phyloP scores from a whole-genome alignment of 352 stramenopile species.

The Globisporangium barbulae region DNA sequence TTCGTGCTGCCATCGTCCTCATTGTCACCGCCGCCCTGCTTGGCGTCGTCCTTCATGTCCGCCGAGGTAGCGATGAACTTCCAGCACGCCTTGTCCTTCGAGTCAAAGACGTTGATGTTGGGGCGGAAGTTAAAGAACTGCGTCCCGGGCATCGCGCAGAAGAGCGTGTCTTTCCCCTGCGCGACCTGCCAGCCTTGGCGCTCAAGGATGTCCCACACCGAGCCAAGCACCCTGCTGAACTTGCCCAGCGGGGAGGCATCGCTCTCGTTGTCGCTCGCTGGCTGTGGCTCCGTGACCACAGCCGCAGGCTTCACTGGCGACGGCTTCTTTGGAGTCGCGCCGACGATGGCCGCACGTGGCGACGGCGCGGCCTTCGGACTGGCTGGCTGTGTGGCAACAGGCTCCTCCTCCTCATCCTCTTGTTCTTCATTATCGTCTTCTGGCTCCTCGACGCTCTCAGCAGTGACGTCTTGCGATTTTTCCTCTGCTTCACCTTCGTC shows the following conservation, averaged over 20 bases:
- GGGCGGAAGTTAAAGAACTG: slow-evolving; percentile 82
- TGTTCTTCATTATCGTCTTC: slow-evolving; percentile 4
- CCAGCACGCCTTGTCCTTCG: slow-evolving; percentile 73
- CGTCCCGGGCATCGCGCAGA: slow-evolving; percentile 72
- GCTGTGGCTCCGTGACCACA: background rate
- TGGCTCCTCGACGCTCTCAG: background rate
- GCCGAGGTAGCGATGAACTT: slow-evolving; percentile 55
- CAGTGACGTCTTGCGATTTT: background rate
- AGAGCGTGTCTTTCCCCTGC: slow-evolving; percentile 49
- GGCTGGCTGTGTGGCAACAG: background rate
- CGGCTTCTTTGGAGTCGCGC: slow-evolving; percentile 5
- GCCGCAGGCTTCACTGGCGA: background rate
- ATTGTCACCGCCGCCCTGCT: slow-evolving; percentile 12
- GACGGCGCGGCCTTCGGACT: background rate
- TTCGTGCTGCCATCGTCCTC: slow-evolving; percentile 20
- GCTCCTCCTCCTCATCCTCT: background rate
- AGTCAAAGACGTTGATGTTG: slow-evolving; percentile 83
- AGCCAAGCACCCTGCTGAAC: slow-evolving; percentile 44
- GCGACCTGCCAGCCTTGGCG: slow-evolving; percentile 62
- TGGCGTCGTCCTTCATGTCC: slow-evolving; percentile 20
- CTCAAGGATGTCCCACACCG: slow-evolving; percentile 47
- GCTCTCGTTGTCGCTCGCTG: slow-evolving; percentile 3
- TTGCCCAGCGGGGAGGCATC: slow-evolving; percentile 27
- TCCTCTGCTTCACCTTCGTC: slow-evolving; percentile 1
- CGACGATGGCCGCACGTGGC: background rate